Evolutionary conservation across 345 rosid genomes (phyloP), one percentile per base, ranked within the genome.

Genomic region (Aurinia saxatilis): DNA sequence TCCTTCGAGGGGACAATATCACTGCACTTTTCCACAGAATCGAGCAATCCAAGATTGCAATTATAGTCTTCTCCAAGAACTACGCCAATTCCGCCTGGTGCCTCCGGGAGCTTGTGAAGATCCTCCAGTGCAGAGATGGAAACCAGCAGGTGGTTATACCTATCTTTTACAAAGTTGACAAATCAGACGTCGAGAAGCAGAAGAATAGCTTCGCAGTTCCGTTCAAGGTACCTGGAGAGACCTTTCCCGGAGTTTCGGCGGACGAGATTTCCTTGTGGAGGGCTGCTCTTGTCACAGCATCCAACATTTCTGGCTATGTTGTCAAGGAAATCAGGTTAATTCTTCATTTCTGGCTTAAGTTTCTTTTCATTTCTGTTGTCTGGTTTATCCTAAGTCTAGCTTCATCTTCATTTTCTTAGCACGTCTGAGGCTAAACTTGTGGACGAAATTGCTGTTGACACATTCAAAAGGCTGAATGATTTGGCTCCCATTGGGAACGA

Each of bases 391-490:
- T 39, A 6, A 55, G 5, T 13, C 58, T 7, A 56, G 47, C 13
- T 35, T 65, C 16, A 19, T 50, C 1, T 42, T 25, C 27, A n/a
- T 42, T 51, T 52, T 69, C n/a, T 6, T 60, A 61, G 73, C 25
- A 69, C 63, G 7, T 53, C 73, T 45, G 73, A 69, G 41, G 73
- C 73, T 23, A 10, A 52, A 69, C 73, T 69, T 36, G 63, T 69
- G 19, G 75, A 75, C 12, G 60, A 35, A 7, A 69, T 75, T 37
- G 71, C 76, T 4, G 45, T 48, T 16, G 61, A 58, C 16, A 33
- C 76, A 14, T 52, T 67, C 66, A 46, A 58, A 42, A 79, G 44
- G 57, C 34, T 77, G 18, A 67, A 60, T 61, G 73, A 69, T 46
- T 69, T 15, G 12, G 62, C 51, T 3, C 50, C 57, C 0, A 50